Percentiles rank a stretch among this genome's conserved stretches.
Conservation (phyloP, 2,329 filamentous ascomycete genomes). For the Hymenoscyphus infarciens region DNA sequence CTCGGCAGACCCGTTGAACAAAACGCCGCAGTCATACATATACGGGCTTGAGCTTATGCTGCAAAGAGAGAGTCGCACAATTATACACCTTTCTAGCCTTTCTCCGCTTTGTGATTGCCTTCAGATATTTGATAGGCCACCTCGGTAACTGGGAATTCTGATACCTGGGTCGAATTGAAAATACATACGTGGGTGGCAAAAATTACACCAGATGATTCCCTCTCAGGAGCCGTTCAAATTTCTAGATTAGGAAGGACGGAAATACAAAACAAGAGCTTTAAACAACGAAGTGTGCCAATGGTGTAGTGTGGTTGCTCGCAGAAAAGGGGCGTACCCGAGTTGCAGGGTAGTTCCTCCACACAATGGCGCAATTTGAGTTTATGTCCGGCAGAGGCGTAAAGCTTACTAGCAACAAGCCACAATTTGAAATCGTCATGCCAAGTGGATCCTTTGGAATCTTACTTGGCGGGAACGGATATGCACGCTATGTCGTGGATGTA, state of each 20-base stretch:
- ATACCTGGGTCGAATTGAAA: neutral
- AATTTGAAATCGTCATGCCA: neutral
- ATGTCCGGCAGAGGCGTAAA: neutral
- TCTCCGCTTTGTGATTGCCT: neutral
- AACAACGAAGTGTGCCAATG: neutral
- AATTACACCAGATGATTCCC: neutral
- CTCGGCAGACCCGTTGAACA: neutral
- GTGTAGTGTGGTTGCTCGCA: neutral
- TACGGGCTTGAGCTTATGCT: neutral
- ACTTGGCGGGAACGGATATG: neutral
- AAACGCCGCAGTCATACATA: neutral
- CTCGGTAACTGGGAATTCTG: neutral
- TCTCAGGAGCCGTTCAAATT: neutral
- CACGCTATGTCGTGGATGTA: neutral
- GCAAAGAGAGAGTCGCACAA: neutral
- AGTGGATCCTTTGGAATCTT: neutral
- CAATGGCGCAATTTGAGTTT: neutral
- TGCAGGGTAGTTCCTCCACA: neutral
- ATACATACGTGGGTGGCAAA: neutral
- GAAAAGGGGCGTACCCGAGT: neutral
- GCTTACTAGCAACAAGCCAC: neutral
- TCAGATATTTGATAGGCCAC: neutral
- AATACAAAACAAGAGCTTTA: neutral
- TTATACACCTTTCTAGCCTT: neutral
- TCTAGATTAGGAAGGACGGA: neutral